Evolutionary conservation across 2,329 filamentous ascomycete species (phyloP).

Genomic region (Phialophora chinensis): DNA sequence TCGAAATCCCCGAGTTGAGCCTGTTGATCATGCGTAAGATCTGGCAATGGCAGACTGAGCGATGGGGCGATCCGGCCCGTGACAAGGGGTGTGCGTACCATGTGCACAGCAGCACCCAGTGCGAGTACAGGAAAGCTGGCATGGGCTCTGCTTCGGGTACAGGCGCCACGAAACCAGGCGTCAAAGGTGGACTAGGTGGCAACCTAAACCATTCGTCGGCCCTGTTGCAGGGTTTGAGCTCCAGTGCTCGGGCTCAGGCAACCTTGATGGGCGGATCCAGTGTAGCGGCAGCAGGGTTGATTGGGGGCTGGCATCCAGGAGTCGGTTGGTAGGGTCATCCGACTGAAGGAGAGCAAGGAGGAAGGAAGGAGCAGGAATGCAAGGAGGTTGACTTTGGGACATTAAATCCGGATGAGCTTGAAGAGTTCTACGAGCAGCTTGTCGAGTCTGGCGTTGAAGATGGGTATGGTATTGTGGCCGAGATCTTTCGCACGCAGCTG

Average conservation of each 20-base stretch:
- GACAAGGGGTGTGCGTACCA: conserved; percentile 33
- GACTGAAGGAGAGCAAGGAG: background rate
- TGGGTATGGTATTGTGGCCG: background rate
- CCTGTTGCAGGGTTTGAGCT: conserved; percentile 8
- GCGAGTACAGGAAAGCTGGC: conserved; percentile 17
- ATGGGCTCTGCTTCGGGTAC: conserved; percentile 3
- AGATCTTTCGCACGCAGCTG: background rate
- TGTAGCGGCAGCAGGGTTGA: conserved; percentile 19
- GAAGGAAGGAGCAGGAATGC: background rate
- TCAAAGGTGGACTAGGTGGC: conserved; percentile 1
- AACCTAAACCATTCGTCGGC: conserved; percentile 5
- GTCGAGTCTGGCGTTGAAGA: background rate
- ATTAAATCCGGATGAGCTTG: background rate
- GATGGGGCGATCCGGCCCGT: conserved; percentile 31
- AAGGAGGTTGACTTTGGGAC: background rate
- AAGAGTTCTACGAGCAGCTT: background rate
- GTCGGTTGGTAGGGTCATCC: conserved; percentile 29
- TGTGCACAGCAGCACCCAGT: conserved; percentile 31
- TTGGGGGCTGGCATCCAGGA: conserved; percentile 34
- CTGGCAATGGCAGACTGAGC: conserved; percentile 33
- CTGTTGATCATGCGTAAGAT: conserved; percentile 33
- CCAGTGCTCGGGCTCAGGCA: background rate
- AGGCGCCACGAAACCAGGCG: background rate
- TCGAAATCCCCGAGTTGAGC: conserved; percentile 33
- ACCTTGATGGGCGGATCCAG: conserved; percentile 21